Evolutionary conservation across 2,329 filamentous ascomycete species (phyloP), one percentile per base, ranked within the genome.

Genomic region (Claviceps fusiformis): DNA sequence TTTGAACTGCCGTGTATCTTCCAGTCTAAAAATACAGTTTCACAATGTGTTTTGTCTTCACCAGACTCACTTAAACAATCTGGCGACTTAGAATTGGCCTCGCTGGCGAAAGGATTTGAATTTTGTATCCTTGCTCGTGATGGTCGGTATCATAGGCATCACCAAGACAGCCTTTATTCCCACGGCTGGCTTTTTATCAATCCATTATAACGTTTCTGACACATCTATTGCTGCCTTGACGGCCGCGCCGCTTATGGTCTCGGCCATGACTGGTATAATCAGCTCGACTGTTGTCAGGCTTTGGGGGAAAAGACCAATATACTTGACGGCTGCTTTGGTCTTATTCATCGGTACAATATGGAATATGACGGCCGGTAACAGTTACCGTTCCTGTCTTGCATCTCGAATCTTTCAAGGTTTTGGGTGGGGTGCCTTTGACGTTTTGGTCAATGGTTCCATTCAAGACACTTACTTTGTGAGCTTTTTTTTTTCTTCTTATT

Each of bases 391-490:
- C 55, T 75, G 74, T 61, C 74, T 81, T 72, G 72, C 71, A 0
- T 75, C 78, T 2, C 71, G 80, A 10, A 62, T 79, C 19, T 70
- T 82, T 39, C 78, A 82, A 61, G 79, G 78, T 1, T 55, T 82
- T 0, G 79, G 75, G n/a, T 81, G 80, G 76, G 79, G 79, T 6
- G 73, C 75, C 11, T 79, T 82, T 57, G 80, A 83, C 59, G 74
- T 72, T 5, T 64, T 82, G 44, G 68, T 80, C 35, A 65, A 76
- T 37, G 72, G 71, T 1, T 77, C 75, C 2, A 76, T 83, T 51
- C 73, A 78, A 50, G 80, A 83, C 59, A 76, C 76, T 1, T 82
- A 74, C 62, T 82, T 79, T 61, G 78, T 81, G 63, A 65, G 75
- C 44, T 33, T 10, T 6, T 48, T 6, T 48, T 48, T 48, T 33